phyloP scores from a whole-genome alignment of 108 stramenopile species.

The Cyclotella kingstonii region DNA sequence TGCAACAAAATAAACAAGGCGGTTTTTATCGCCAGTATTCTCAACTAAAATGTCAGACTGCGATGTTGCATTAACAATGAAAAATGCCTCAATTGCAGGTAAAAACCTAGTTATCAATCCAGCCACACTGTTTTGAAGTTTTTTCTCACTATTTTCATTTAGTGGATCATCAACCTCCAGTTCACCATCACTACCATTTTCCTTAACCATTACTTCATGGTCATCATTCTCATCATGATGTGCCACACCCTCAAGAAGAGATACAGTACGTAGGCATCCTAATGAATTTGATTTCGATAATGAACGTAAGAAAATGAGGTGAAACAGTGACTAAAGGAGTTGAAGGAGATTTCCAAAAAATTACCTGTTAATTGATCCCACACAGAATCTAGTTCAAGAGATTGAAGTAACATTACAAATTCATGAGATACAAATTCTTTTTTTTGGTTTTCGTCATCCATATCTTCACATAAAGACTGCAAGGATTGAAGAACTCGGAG shows the following conservation, averaged over 20 bases:
- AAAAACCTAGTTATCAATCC: slow-evolving; percentile 89
- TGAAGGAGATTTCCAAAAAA: not conserved
- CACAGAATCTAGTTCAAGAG: slow-evolving; percentile 68
- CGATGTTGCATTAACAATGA: slow-evolving; percentile 81
- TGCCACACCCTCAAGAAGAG: slow-evolving; percentile 85
- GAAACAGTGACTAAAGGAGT: not conserved
- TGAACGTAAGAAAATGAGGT: not conserved
- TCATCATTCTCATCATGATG: slow-evolving; percentile 63
- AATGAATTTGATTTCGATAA: not conserved
- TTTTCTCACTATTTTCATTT: slow-evolving; percentile 47
- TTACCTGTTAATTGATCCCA: slow-evolving; percentile 61
- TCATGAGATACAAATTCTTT: slow-evolving; percentile 48
- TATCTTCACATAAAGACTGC: slow-evolving; percentile 62
- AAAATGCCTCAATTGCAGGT: slow-evolving; percentile 94
- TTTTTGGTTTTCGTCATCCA: slow-evolving; percentile 49
- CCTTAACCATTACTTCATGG: slow-evolving; percentile 23
- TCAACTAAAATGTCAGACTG: slow-evolving; percentile 28
- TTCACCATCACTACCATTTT: slow-evolving; percentile 12
- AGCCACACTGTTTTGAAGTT: slow-evolving; percentile 84
- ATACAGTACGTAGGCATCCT: slow-evolving; percentile 71
- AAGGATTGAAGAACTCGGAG: slow-evolving; percentile 89
- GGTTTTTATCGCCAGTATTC: slow-evolving; percentile 23
- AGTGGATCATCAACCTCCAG: slow-evolving; percentile 23
- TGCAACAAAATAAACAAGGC: slow-evolving; percentile 82
- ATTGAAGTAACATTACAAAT: slow-evolving; percentile 60